Percentiles rank a stretch among this genome's conserved stretches.
Evolutionary conservation across 2,329 filamentous ascomycete species (phyloP).

Genomic region (Ophiocordyceps camponoti-saundersi): DNA sequence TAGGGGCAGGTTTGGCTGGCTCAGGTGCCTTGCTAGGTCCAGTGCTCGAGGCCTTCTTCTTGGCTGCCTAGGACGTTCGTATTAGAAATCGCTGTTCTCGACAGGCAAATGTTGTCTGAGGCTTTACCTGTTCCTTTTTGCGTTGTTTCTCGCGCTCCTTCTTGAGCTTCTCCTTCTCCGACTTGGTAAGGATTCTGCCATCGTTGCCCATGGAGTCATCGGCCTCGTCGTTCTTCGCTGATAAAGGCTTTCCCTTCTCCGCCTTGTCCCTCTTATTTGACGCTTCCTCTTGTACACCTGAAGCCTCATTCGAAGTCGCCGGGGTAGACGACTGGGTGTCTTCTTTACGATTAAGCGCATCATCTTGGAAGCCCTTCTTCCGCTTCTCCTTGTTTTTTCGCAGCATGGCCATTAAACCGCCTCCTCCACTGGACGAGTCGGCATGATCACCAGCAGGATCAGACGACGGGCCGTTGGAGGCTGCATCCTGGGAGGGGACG

Average conservation of each 20-base stretch:
- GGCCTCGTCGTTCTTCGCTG: slow-evolving; percentile 25
- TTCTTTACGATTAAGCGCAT: slow-evolving; percentile 53
- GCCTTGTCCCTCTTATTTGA: slow-evolving; percentile 60
- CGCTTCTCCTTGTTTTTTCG: slow-evolving; percentile 73
- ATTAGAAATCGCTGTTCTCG: background rate
- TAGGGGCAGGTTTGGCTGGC: slow-evolving; percentile 15
- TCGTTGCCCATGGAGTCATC: slow-evolving; percentile 35
- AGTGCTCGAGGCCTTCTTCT: slow-evolving; percentile 49
- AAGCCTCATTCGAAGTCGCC: slow-evolving; percentile 58
- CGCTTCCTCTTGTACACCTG: slow-evolving; percentile 65
- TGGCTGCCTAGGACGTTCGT: slow-evolving; percentile 40
- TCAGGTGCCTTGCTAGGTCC: slow-evolving; percentile 13
- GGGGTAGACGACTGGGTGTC: slow-evolving; percentile 14
- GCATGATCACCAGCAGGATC: slow-evolving; percentile 32
- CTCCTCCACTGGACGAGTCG: slow-evolving; percentile 37
- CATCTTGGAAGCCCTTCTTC: slow-evolving; percentile 66
- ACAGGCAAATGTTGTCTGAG: background rate
- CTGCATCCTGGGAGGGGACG: slow-evolving; percentile 39
- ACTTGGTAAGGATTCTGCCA: slow-evolving; percentile 77
- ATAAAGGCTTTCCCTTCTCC: slow-evolving; percentile 24
- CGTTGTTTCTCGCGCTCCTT: slow-evolving; percentile 97
- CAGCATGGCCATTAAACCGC: slow-evolving; percentile 63
- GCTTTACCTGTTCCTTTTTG: slow-evolving; percentile 82
- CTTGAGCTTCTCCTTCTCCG: slow-evolving; percentile 95
- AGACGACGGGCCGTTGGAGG: slow-evolving; percentile 19